phyloP scores from a whole-genome alignment of 2,329 filamentous ascomycete genomes.

The Talaromyces sp. region DNA sequence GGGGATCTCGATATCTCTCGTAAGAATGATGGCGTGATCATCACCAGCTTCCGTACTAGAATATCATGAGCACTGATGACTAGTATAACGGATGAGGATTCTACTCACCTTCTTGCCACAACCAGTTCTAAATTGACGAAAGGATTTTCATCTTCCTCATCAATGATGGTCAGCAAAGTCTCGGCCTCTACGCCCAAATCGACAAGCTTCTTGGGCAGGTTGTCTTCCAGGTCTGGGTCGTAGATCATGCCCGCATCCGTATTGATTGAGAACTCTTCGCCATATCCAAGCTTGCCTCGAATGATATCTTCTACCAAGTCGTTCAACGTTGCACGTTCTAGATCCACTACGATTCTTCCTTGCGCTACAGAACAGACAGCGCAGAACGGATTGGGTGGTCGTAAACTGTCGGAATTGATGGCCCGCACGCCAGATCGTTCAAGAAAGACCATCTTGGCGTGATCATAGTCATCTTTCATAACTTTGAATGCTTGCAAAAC shows the following conservation, averaged over 20 bases:
- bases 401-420: slow-evolving; percentile 54
- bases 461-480: slow-evolving; percentile 65
- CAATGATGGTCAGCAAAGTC: slow-evolving; percentile 78
- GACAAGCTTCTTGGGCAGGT: slow-evolving; percentile 71
- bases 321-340: slow-evolving; percentile 67
- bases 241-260: slow-evolving; percentile 76
- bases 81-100: not conserved
- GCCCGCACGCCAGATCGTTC: slow-evolving; percentile 61
- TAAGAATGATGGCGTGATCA: slow-evolving; percentile 41
- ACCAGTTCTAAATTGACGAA: slow-evolving; percentile 77
- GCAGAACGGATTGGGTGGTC: slow-evolving; percentile 72
- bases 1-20: slow-evolving; percentile 45
- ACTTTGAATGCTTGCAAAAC: slow-evolving; percentile 92
- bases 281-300: slow-evolving; percentile 67
- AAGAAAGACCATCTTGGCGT: slow-evolving; percentile 68
- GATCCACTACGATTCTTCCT: slow-evolving; percentile 63
- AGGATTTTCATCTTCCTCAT: slow-evolving; percentile 64
- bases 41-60: slow-evolving; percentile 30
- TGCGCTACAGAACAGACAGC: slow-evolving; percentile 76
- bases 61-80: slow-evolving; percentile 18
- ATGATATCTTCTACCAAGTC: slow-evolving; percentile 76
- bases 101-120: slow-evolving; percentile 30
- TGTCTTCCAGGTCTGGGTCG: slow-evolving; percentile 83
- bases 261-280: slow-evolving; percentile 74
- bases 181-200: slow-evolving; percentile 72